Evolutionary conservation across 345 rosid species (phyloP).

Genomic region (Salix dunnii): DNA sequence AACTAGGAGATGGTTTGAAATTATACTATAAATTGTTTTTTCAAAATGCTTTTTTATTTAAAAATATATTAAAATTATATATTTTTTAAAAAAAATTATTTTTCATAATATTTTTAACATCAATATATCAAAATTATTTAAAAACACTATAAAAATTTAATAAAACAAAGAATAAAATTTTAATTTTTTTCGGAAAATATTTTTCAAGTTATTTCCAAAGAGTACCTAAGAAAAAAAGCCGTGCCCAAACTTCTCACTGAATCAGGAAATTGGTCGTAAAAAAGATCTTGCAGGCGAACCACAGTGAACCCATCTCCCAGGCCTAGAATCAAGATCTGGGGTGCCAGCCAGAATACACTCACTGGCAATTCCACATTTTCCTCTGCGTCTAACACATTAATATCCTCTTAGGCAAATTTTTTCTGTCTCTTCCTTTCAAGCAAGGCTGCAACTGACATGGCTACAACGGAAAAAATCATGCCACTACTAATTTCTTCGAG

Average conservation of each 20-base stretch:
- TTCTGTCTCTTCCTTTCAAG: conserved; percentile 23
- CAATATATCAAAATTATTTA: too few species aligned
- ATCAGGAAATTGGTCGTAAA: conserved; percentile 67
- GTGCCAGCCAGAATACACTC: conserved; percentile 39
- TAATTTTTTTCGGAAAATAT: too few species aligned
- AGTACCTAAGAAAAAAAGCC: conserved; percentile 44
- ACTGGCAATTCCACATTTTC: conserved; percentile 7
- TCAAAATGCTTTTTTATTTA: too few species aligned
- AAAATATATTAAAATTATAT: too few species aligned
- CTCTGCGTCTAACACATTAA: neutral
- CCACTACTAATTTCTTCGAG: conserved; percentile 32
- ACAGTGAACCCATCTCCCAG: conserved; percentile 51
- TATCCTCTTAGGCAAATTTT: neutral
- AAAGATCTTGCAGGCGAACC: conserved; percentile 65
- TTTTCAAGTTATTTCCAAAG: too few species aligned
- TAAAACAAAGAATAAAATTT: too few species aligned
- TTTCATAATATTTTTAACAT: too few species aligned
- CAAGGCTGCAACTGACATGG: conserved; percentile 23
- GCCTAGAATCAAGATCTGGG: conserved; percentile 30
- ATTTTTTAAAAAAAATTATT: too few species aligned
- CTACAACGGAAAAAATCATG: conserved; percentile 19
- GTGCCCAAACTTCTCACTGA: conserved; percentile 64
- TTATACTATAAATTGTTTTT: too few species aligned
- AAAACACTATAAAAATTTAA: too few species aligned
- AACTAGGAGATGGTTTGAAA: too few species aligned